Base-by-base conservation (phyloP, 2,329 filamentous ascomycete genomes). In the Fusarium sulawesiense region DNA sequence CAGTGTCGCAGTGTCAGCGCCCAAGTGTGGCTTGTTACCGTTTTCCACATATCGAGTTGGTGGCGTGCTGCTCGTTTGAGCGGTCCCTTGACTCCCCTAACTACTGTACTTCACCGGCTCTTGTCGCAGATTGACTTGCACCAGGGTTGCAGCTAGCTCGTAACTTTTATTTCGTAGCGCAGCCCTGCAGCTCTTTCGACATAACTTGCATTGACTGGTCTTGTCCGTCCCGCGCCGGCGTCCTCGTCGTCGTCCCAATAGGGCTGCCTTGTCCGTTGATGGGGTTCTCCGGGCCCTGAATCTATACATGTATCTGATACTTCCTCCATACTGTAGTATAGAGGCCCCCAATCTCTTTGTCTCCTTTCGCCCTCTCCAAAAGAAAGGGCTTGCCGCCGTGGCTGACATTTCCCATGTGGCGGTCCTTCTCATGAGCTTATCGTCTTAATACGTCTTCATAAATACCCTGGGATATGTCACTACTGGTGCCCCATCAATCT, bases 271-370 rank as follows among this genome's bases (percentile, higher is more conserved):
- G 63, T 64, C 72, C 70, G 70, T 56, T 47, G 60, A 70, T 67
- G 60, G 69, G 64, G 61, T 65, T 64, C 71, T 63, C 66, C 56
- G 59, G 62, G 47, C 59, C 54, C 61, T 68, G 56, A 47, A 60
- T 70, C 54, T 69, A 58, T 53, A 61, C 37, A 74, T 60, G 73
- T 73, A 73, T 70, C 65, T 42, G 59, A 66, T 75, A 73, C 73
- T 64, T 70, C 30, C 47, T 66, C 27, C 55, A 40, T 65, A 60
- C 56, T 49, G 55, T 66, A 61, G 63, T 61, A 72, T 72, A 66
- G 63, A 56, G 53, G 58, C 63, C 59, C 68, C 73, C 59, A 64
- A 69, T 62, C 49, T 25, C 14, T 44, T 37, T 41, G 34, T 57
- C 30, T 46, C 51, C 57, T 71, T 72, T 74, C 48, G 56, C 63